A percentile compares a stretch with the other conserved stretches of the same genome.
Conservation (phyloP, 23 red algal species). For the Pyropia haitanensis region DNA sequence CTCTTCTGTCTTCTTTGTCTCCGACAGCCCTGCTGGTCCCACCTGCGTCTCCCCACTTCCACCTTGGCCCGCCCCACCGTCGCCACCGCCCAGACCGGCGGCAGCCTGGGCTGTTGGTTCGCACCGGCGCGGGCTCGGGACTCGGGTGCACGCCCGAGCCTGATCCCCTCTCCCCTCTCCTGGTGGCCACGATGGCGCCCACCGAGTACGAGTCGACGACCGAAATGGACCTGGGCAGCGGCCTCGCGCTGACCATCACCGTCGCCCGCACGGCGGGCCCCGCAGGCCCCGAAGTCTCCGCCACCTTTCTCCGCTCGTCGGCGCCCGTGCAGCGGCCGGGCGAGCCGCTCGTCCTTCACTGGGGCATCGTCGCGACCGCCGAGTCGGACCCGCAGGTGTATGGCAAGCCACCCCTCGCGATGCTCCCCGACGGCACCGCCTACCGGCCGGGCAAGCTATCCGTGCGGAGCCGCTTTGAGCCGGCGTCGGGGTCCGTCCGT, state of each 20-base stretch:
- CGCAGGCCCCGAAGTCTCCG: constrained; percentile 2
- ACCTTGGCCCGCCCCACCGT: no score
- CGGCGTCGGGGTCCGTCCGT: constrained; percentile 6
- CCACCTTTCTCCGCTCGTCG: constrained; percentile 15
- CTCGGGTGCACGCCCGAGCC: no score
- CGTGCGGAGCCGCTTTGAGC: constrained; percentile 45
- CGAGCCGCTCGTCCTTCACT: constrained; percentile 53
- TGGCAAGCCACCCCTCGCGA: constrained; percentile 21
- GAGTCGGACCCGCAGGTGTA: constrained; percentile 43
- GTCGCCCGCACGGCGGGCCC: constrained; percentile 5
- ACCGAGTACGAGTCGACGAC: constrained; percentile 6
- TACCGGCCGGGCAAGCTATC: constrained; percentile 24
- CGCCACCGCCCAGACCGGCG: no score
- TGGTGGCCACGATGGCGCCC: not conserved
- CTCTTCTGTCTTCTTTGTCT: no score
- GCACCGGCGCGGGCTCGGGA: no score
- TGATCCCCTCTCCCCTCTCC: no score
- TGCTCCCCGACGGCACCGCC: constrained; percentile 38
- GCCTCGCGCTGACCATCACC: constrained; percentile 15
- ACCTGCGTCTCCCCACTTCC: no score
- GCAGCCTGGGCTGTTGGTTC: no score
- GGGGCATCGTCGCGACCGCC: constrained; percentile 39
- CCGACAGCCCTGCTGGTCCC: no score
- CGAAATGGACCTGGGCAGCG: not conserved
- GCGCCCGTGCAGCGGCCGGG: constrained; percentile 37